These are phyloP conservation scores for Alternaria gaisen DNA, from an alignment of 2,329 filamentous ascomycete genomes.

Conservation along the genomic window DNA sequence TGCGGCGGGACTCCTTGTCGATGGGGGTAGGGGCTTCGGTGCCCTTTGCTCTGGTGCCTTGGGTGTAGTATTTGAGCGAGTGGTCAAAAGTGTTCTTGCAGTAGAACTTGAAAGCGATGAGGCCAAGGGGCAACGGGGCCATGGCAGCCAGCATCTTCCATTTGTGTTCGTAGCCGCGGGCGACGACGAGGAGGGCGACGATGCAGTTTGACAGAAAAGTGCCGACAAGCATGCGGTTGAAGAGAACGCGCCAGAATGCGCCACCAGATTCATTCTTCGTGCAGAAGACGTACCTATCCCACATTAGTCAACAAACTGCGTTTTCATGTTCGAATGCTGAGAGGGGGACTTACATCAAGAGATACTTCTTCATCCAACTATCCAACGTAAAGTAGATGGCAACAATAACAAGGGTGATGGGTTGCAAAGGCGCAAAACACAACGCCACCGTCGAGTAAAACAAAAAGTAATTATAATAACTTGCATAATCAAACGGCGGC, in stretches of 20 bases:
- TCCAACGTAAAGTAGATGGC: conserved; percentile 91
- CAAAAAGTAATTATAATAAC: conserved; percentile 97
- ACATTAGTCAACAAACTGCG: background rate
- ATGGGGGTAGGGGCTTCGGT: conserved; percentile 54
- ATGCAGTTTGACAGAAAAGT: conserved; percentile 80
- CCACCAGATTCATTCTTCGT: conserved; percentile 97
- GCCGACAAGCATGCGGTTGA: conserved; percentile 91
- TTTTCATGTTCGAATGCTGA: background rate
- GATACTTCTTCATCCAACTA: conserved; percentile 91
- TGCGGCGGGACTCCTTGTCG: conserved; percentile 56
- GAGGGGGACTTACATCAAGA: conserved; percentile 69
- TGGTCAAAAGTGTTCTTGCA: conserved; percentile 79
- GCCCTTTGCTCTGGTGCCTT: conserved; percentile 64
- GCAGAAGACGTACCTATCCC: conserved; percentile 74
- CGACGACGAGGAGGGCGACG: conserved; percentile 78
- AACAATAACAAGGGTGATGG: conserved; percentile 83
- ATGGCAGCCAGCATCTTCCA: conserved; percentile 70
- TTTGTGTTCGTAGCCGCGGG: conserved; percentile 61
- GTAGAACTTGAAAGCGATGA: conserved; percentile 86
- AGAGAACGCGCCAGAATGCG: conserved; percentile 88
- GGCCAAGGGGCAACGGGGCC: conserved; percentile 77
- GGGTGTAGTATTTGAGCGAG: conserved; percentile 82
- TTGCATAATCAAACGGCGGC: conserved; percentile 91
- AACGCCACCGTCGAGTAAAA: conserved; percentile 92
- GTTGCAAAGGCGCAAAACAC: conserved; percentile 85